These are phyloP conservation scores for Amyloporia xantha DNA, from an alignment of 768 basidiomycete genomes.

Conservation along the genomic window DNA sequence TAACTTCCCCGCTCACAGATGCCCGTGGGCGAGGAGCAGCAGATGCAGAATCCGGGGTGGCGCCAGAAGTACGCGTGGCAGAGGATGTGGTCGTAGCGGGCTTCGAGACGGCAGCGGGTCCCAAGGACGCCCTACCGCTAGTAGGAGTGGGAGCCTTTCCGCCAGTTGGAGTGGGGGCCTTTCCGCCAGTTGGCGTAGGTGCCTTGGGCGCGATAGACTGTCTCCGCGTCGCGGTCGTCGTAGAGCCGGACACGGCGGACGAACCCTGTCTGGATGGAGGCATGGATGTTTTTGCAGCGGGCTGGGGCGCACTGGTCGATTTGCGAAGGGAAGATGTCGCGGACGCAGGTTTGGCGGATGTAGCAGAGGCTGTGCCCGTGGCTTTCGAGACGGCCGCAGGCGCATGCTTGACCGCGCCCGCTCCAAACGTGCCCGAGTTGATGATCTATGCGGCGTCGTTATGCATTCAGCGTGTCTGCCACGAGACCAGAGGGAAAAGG, in stretches of 20 bases:
- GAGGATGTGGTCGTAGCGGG: slow-evolving; percentile 14
- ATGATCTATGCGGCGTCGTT: slow-evolving; percentile 39
- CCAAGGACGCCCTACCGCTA: slow-evolving; percentile 21
- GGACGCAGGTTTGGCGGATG: slow-evolving; percentile 30
- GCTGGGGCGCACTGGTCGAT: slow-evolving; percentile 31
- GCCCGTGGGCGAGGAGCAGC: slow-evolving; percentile 51
- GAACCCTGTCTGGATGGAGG: slow-evolving; percentile 12
- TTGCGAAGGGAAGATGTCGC: slow-evolving; percentile 32
- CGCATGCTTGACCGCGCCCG: slow-evolving; percentile 43
- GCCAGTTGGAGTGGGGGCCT: slow-evolving; percentile 10
- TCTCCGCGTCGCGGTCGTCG: slow-evolving; percentile 16
- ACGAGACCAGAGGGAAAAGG: slow-evolving; percentile 10
- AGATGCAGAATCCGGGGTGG: slow-evolving; percentile 14
- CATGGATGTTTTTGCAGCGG: slow-evolving; percentile 32
- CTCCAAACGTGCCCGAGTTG: slow-evolving; percentile 59
- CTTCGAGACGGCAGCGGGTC: slow-evolving; percentile 16
- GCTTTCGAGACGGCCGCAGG: slow-evolving; percentile 37
- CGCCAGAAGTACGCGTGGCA: slow-evolving; percentile 14
- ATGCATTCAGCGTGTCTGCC: slow-evolving; percentile 4
- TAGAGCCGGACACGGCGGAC: slow-evolving; percentile 24
- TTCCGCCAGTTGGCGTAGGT: slow-evolving; percentile 8
- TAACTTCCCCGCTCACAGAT: slow-evolving; percentile 59
- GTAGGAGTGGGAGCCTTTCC: slow-evolving; percentile 1
- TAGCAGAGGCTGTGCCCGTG: slow-evolving; percentile 22
- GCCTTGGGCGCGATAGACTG: slow-evolving; percentile 17